Base-by-base conservation (phyloP, 2,329 filamentous ascomycete genomes). In the Penicillium janthinellum region DNA sequence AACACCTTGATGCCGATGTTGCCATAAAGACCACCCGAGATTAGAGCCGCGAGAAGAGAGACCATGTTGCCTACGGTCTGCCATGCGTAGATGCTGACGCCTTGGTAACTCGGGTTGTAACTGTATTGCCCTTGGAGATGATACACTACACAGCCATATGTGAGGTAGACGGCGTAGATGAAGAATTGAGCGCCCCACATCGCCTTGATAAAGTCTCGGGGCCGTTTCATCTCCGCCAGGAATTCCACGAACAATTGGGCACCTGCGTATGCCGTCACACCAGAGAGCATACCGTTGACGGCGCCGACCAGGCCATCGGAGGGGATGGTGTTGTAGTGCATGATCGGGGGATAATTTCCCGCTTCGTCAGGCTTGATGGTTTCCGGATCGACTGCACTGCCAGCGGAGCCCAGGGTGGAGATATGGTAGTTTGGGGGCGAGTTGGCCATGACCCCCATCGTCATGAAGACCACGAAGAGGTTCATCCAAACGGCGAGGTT, bases 201-300 rank as follows among this genome's bases (percentile, higher is more conserved):
- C 10, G 73, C 78, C 59, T 82, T 83, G 75, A 78, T 79, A 67
- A 83, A 83, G 61, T 83, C 80, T 56, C 70, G 74, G 10, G 81
- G 81, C 15, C 77, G 74, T 31, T 76, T 73, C 81, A 83, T 83
- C 61, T 83, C 81, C 11, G 84, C 79, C 73, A 87, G 78, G 64
- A 87, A 82, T 55, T 85, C 83, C 34, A 81, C 78, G 68, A 86
- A 87, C 7, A 87, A 73, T 70, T 84, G 81, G 2, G 82, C 82
- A 3, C 85, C 85, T n/a, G 83, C 83, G 62, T 86, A 87, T 0
- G 83, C 81, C 54, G 82, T 84, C 5, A 87, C 84, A 10, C 79
- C 82, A 49, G 83, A 81, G 68, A 83, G 81, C 41, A 83, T 72
- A n/a, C 82, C 82, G 58, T 81, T 82, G 56, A 85, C 71, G 4